Evolutionary conservation across 768 basidiomycete genomes (phyloP), one percentile per base, ranked within the genome.

Genomic region (Botryobasidium botryosum): DNA sequence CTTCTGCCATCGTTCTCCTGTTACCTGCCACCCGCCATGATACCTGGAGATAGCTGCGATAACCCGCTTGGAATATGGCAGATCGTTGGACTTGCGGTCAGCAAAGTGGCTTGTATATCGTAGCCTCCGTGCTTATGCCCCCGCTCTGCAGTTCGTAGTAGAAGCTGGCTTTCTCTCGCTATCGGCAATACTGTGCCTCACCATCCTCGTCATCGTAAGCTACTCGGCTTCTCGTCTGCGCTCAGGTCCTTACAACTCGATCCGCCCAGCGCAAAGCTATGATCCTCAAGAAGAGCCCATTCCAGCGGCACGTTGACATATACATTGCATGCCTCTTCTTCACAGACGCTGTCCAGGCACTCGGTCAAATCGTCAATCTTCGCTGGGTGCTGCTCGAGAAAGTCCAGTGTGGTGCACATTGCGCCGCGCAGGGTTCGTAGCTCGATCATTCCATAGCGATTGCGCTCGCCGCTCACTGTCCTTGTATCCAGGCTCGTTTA

Each of bases 271-370:
- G 10, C 10, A 21, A n/a, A 6, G 5, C 27, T 6, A 15, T 41
- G 5, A 25, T 41, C 7, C 5, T 41, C 25, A 5, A 20, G 25
- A 41, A 6, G 10, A 7, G 21, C 7, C 21, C 27, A 5, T 21
- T 8, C n/a, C 21, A 18, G 40, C 27, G 20, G 7, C 46, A 47
- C 40, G 40, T 47, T 10, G 46, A 47, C 27, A 40, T 26, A 5
- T 47, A 47, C 27, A 47, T 47, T 28, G 26, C 42, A 15, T 47
- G 39, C 6, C 46, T 47, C 27, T 4, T 47, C 28, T 47, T 47
- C 33, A 40, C 46, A n/a, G 46, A 47, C 31, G 39, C 42, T 3
- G 17, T 47, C 10, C 46, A 47, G 42, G 46, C 39, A 17, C 28
- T 47, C 17, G 46, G 46, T 7, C 39, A 38, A 4, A 24, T 47